phyloP scores from a whole-genome alignment of 805 yeast species.

The Metschnikowia bowlesiae region DNA sequence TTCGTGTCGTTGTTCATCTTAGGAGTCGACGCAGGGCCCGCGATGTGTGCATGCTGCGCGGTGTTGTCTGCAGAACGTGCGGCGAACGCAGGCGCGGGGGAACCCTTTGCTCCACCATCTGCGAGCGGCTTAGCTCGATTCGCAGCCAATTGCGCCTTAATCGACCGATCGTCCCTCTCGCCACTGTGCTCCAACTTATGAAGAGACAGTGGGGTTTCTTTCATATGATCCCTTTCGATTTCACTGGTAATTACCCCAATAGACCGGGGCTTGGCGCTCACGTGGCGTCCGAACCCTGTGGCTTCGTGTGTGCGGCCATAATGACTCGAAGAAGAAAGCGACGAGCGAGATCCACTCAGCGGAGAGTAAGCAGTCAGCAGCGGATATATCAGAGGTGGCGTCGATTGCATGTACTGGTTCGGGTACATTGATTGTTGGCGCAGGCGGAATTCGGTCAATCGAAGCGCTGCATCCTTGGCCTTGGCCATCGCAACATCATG shows the following conservation, averaged over 20 bases:
- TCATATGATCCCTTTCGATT: constrained; percentile 26
- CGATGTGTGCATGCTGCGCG: constrained; percentile 4
- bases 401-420: neutral
- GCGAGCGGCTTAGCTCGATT: constrained; percentile 29
- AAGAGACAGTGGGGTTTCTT: constrained; percentile 29
- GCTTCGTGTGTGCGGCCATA: neutral
- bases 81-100: neutral
- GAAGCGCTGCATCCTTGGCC: constrained; percentile 52
- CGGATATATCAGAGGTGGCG: neutral
- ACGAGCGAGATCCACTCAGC: no score
- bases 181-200: constrained; percentile 11
- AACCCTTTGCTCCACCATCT: neutral
- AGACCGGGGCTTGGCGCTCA: constrained; percentile 26
- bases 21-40: constrained; percentile 8
- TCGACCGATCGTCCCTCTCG: constrained; percentile 17
- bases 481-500: constrained; percentile 60
- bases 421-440: constrained; percentile 33
- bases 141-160: constrained; percentile 47
- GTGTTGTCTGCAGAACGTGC: neutral
- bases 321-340: neutral
- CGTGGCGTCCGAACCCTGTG: neutral
- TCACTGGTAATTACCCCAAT: constrained; percentile 43
- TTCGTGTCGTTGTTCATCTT: constrained; percentile 55
- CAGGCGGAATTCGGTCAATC: constrained; percentile 47
- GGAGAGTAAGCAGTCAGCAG: no score